Evolutionary conservation across 164 flowering plant genomes (phyloP).

Genomic region (Santalum album): DNA sequence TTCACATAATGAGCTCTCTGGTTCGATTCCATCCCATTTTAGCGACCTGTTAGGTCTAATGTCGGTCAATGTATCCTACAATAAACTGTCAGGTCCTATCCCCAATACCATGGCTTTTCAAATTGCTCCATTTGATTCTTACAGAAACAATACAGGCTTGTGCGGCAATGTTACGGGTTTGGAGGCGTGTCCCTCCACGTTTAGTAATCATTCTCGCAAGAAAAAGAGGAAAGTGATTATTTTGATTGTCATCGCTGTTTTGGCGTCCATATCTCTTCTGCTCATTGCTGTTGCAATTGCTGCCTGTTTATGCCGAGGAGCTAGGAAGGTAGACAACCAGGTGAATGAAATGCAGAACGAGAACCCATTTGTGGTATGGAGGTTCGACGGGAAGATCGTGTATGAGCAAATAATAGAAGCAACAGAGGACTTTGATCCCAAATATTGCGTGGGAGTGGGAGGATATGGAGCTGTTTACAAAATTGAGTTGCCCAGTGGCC

Average conservation of each 20-base stretch:
- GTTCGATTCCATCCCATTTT: slow-evolving; percentile 30
- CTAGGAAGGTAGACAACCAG: slow-evolving; percentile 5
- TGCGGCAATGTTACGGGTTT: slow-evolving; percentile 39
- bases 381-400: too few relatives aligned
- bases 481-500: slow-evolving; percentile 36
- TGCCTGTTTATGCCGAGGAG: too few relatives aligned
- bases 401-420: too few relatives aligned
- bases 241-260: too few relatives aligned
- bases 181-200: slow-evolving; percentile 11
- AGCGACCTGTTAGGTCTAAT: slow-evolving; percentile 20
- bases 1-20: slow-evolving; percentile 12
- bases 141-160: slow-evolving; percentile 20
- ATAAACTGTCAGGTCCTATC: slow-evolving; percentile 35
- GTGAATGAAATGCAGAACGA: slow-evolving; percentile 45
- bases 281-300: too few relatives aligned
- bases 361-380: slow-evolving; percentile 41
- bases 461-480: slow-evolving; percentile 54
- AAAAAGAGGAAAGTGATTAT: too few relatives aligned
- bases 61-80: slow-evolving; percentile 41
- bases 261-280: too few relatives aligned
- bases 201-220: too few relatives aligned
- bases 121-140: slow-evolving; percentile 4
- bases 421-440: too few relatives aligned
- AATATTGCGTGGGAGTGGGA: too few relatives aligned
- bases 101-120: slow-evolving; percentile 21